phyloP scores from a whole-genome alignment of 1,139 yeast genomes.

The Pichia inconspicua region DNA sequence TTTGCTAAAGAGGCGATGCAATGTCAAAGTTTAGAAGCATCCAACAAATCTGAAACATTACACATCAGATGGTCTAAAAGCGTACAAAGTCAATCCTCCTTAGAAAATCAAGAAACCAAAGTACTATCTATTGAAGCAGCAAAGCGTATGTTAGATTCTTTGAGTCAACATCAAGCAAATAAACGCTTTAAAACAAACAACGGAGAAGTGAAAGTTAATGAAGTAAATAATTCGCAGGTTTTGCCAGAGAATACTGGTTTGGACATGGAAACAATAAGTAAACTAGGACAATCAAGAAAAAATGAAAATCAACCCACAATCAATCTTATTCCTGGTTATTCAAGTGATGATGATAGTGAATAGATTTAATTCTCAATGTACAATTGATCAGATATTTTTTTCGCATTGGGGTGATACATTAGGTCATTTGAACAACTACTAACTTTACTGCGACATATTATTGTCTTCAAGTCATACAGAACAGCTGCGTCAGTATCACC shows the following conservation, averaged over 20 bases:
- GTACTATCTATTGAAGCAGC: constrained; percentile 25
- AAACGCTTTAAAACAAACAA: background rate
- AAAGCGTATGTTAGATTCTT: constrained; percentile 16
- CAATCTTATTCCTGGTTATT: constrained; percentile 1
- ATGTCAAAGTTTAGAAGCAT: constrained; percentile 55
- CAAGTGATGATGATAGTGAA: constrained; percentile 6
- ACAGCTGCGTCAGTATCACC: constrained; percentile 45
- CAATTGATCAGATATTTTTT: background rate
- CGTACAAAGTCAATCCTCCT: constrained; percentile 73
- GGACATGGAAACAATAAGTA: background rate
- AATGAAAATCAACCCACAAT: background rate
- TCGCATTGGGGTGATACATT: background rate
- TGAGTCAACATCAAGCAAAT: constrained; percentile 11
- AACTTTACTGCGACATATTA: constrained; percentile 40
- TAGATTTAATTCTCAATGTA: background rate
- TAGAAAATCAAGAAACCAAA: constrained; percentile 30
- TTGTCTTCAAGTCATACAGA: constrained; percentile 43
- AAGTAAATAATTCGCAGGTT: background rate
- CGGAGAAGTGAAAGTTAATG: background rate
- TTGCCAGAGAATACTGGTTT: background rate
- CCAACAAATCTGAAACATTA: constrained; percentile 43
- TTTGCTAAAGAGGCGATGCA: constrained; percentile 94
- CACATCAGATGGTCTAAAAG: constrained; percentile 84
- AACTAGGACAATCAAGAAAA: background rate
- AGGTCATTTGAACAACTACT: constrained; percentile 50